Evolutionary conservation across 768 basidiomycete species (phyloP).

Genomic region (Leccinum olivaceopallidum): DNA sequence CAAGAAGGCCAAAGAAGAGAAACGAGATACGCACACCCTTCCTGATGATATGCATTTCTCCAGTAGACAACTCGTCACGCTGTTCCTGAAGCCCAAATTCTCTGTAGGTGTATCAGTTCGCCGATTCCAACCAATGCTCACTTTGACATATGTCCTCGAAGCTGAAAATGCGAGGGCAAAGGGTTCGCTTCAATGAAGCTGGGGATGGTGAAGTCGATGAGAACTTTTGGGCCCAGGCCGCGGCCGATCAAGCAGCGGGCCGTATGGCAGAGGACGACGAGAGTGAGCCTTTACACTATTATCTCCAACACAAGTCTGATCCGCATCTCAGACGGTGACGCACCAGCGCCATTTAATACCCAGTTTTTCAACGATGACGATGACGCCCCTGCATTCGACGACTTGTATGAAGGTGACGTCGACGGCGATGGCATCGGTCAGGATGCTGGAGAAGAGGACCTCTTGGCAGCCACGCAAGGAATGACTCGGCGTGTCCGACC

Average conservation of each 20-base stretch:
- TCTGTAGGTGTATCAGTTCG: conserved; percentile 53
- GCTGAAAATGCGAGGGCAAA: conserved; percentile 88
- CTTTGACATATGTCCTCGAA: conserved; percentile 32
- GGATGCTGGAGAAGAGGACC: conserved; percentile 81
- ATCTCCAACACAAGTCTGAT: conserved; percentile 11
- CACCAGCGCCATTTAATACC: conserved; percentile 80
- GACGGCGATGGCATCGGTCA: conserved; percentile 47
- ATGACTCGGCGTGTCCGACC: conserved; percentile 79
- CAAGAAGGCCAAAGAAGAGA: conserved; percentile 55
- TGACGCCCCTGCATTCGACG: conserved; percentile 72
- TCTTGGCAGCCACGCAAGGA: conserved; percentile 78
- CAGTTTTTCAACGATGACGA: conserved; percentile 98
- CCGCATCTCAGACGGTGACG: conserved; percentile 40
- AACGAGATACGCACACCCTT: conserved; percentile 72
- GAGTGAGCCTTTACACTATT: conserved; percentile 41
- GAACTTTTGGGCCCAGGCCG: conserved; percentile 96
- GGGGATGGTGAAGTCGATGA: conserved; percentile 92
- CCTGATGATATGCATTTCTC: conserved; percentile 99
- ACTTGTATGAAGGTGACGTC: conserved; percentile 46
- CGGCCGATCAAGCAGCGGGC: conserved; percentile 75
- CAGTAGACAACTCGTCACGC: conserved; percentile 81
- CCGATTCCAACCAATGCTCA: conserved; percentile 7
- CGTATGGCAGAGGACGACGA: conserved; percentile 60
- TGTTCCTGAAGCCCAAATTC: conserved; percentile 97
- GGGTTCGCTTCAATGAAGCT: conserved; percentile 51